A percentile compares a stretch with the other conserved stretches of the same genome.
Evolutionary conservation across 140 eudicot genomes (phyloP).

Genomic region (Ambrosia hybrid): DNA sequence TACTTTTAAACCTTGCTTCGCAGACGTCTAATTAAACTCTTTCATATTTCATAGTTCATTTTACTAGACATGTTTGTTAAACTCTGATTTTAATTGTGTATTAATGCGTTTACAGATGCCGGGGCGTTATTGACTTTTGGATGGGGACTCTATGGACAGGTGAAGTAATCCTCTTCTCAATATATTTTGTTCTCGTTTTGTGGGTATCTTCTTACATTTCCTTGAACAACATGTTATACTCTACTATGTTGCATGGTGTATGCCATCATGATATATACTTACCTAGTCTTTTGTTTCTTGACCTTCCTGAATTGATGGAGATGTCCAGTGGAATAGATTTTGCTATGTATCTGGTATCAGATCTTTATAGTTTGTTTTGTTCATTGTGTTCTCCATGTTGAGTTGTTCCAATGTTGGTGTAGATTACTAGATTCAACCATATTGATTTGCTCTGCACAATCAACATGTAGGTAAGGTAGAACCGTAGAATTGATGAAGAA

Average conservation of each 20-base stretch:
- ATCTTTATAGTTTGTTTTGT: slow-evolving; percentile 3
- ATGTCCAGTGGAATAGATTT: not conserved
- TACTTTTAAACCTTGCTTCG: not conserved
- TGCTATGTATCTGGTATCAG: slow-evolving; percentile 2
- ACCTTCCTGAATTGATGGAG: slow-evolving; percentile 19
- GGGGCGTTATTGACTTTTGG: slow-evolving; percentile 93
- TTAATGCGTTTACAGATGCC: slow-evolving; percentile 59
- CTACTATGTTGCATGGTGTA: not conserved
- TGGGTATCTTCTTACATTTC: slow-evolving; percentile 7
- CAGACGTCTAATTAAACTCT: no score
- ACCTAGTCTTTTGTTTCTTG: slow-evolving; percentile 4
- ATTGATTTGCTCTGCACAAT: slow-evolving; percentile 39
- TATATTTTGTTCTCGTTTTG: not conserved
- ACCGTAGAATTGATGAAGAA: slow-evolving; percentile 57
- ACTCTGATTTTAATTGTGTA: slow-evolving; percentile 12
- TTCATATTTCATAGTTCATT: no score
- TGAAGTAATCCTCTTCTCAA: slow-evolving; percentile 23
- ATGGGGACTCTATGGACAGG: slow-evolving; percentile 99
- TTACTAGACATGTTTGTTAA: not conserved
- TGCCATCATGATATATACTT: not conserved
- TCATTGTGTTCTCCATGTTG: slow-evolving; percentile 2
- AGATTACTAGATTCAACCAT: slow-evolving; percentile 17
- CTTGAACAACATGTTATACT: not conserved
- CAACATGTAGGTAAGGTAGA: slow-evolving; percentile 66
- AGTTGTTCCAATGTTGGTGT: slow-evolving; percentile 13